Percentiles rank a stretch among this genome's conserved stretches.
phyloP scores from a whole-genome alignment of 2,329 filamentous ascomycete species.

The Phaeophleospora eucalypticola region DNA sequence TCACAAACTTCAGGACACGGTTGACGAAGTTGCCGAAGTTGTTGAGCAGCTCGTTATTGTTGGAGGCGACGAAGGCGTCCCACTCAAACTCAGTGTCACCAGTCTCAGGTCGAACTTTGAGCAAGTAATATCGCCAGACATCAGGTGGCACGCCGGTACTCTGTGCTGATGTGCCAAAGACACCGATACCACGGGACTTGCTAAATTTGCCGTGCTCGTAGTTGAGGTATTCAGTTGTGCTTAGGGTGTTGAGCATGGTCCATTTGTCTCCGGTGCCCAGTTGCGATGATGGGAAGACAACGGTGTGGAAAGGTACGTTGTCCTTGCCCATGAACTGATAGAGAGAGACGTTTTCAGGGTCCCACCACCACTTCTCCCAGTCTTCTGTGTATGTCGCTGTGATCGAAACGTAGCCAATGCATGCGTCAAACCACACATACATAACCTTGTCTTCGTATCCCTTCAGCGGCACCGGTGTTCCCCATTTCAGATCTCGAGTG shows the following conservation, averaged over 20 bases:
- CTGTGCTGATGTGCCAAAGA: slow-evolving; percentile 85
- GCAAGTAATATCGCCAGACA: slow-evolving; percentile 90
- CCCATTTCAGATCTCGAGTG: slow-evolving; percentile 90
- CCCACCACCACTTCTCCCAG: slow-evolving; percentile 94
- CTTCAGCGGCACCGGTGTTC: slow-evolving; percentile 58
- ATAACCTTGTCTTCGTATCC: slow-evolving; percentile 75
- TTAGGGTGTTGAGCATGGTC: slow-evolving; percentile 85
- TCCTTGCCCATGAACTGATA: slow-evolving; percentile 97
- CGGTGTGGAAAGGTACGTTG: slow-evolving; percentile 81
- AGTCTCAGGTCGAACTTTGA: slow-evolving; percentile 79
- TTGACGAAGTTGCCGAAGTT: slow-evolving; percentile 62
- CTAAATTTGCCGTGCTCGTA: slow-evolving; percentile 90
- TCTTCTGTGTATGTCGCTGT: slow-evolving; percentile 83
- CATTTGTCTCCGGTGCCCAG: slow-evolving; percentile 79
- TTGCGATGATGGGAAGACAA: slow-evolving; percentile 86
- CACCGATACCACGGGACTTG: slow-evolving; percentile 83
- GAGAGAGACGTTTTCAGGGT: slow-evolving; percentile 79
- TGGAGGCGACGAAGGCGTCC: slow-evolving; percentile 74
- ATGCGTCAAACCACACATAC: slow-evolving; percentile 91
- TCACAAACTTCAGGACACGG: slow-evolving; percentile 62
- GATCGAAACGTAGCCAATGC: slow-evolving; percentile 93
- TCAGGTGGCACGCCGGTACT: slow-evolving; percentile 79
- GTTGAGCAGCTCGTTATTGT: slow-evolving; percentile 84
- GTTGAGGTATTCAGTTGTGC: slow-evolving; percentile 84
- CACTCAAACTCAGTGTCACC: slow-evolving; percentile 88